Evolutionary conservation across 345 rosid species (phyloP).

Genomic region (Citrus hindsii): DNA sequence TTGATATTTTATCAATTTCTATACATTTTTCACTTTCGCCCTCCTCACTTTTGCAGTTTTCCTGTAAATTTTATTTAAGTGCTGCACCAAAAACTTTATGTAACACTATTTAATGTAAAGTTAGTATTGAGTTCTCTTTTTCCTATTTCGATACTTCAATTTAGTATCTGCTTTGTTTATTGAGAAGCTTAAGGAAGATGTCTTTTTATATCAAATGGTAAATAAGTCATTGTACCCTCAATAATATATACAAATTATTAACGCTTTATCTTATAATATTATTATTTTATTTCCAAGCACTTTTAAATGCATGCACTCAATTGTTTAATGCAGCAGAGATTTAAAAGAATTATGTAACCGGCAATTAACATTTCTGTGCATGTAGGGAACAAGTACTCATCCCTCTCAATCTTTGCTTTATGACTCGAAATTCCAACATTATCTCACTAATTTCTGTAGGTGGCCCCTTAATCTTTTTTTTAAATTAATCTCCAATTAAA

Average conservation of each 20-base stretch:
- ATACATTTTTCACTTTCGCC: too few relatives aligned
- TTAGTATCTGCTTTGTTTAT: not conserved
- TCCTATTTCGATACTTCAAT: not conserved
- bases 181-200: not conserved
- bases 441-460: conserved; percentile 7
- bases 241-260: not conserved
- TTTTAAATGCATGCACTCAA: not conserved
- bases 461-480: not conserved
- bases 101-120: too few relatives aligned
- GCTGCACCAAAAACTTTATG: not conserved
- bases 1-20: too few relatives aligned
- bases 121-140: not conserved
- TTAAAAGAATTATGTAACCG: not conserved
- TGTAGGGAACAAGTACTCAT: conserved; percentile 23
- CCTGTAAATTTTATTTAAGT: not conserved
- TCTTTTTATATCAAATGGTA: not conserved
- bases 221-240: not conserved
- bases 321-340: not conserved
- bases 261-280: not conserved
- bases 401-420: not conserved
- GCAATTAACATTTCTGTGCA: conserved; percentile 2
- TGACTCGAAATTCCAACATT: conserved; percentile 33
- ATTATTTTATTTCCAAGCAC: not conserved
- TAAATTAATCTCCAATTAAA: not conserved
- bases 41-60: too few relatives aligned